Evolutionary conservation across 2,329 filamentous ascomycete species (phyloP).

Genomic region (Aspergillus intermedius): DNA sequence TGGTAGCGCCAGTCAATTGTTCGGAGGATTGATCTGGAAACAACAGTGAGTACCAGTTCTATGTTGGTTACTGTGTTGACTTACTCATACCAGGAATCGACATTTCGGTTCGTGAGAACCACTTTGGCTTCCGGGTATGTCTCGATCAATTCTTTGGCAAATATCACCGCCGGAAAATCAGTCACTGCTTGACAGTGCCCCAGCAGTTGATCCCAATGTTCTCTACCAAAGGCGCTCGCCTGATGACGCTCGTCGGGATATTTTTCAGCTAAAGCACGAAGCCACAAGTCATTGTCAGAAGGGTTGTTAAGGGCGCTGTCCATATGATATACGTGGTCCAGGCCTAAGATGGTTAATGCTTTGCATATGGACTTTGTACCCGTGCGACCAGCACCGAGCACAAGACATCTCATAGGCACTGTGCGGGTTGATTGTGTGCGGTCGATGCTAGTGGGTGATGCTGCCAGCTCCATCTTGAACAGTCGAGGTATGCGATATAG

Average conservation of each 20-base stretch:
- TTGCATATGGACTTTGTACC: background rate
- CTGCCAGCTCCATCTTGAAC: background rate
- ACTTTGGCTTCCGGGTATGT: conserved; percentile 21
- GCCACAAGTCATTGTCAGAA: background rate
- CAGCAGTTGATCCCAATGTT: background rate
- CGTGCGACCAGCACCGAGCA: background rate
- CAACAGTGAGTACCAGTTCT: background rate
- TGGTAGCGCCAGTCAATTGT: background rate
- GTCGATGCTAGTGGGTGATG: background rate
- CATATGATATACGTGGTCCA: background rate
- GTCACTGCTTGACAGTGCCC: conserved; percentile 13
- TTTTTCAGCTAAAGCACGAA: background rate
- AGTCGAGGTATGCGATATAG: background rate
- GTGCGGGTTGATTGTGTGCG: background rate
- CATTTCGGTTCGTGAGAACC: conserved; percentile 16
- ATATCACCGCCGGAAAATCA: conserved; percentile 11
- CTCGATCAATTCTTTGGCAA: conserved; percentile 14
- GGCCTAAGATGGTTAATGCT: background rate
- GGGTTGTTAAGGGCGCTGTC: background rate
- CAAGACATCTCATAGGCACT: background rate
- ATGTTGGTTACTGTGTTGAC: background rate
- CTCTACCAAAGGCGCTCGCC: background rate
- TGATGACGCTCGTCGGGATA: background rate
- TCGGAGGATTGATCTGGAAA: conserved; percentile 2
- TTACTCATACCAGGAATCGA: conserved; percentile 11